Evolutionary conservation across 176 grass and related monocot genomes (phyloP).

Genomic region (Cenchrus fungigraminus): DNA sequence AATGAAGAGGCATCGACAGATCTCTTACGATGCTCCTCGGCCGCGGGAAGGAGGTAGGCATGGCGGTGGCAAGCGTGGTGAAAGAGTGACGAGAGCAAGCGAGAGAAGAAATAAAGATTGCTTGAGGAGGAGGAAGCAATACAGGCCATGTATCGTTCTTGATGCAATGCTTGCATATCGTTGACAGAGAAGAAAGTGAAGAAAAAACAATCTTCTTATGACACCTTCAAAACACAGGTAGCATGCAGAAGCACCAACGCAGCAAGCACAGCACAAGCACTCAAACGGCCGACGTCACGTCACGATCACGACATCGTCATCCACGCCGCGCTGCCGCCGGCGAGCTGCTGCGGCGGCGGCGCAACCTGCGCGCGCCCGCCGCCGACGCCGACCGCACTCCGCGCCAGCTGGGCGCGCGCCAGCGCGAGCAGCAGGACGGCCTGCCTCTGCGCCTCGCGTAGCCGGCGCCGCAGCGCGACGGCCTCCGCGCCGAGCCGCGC

Average conservation of each 20-base stretch:
- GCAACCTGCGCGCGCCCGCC: not conserved
- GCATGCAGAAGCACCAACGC: not conserved
- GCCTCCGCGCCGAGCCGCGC: conserved; percentile 40
- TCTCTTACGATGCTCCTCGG: no score
- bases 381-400: no score
- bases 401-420: conserved; percentile 25
- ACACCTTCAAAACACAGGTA: not conserved
- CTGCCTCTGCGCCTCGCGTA: conserved; percentile 24
- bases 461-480: conserved; percentile 25
- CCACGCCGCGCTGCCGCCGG: not conserved
- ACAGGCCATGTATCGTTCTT: no score
- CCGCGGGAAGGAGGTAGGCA: no score
- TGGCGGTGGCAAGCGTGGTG: no score
- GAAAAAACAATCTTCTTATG: not conserved
- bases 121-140: no score
- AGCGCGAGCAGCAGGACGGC: conserved; percentile 28
- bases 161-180: no score
- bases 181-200: no score
- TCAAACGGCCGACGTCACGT: not conserved
- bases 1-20: no score
- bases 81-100: no score
- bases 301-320: not conserved
- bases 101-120: no score
- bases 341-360: no score
- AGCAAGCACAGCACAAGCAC: not conserved